Evolutionary conservation across 306 rosid species (phyloP).

Genomic region (Quercus suber): DNA sequence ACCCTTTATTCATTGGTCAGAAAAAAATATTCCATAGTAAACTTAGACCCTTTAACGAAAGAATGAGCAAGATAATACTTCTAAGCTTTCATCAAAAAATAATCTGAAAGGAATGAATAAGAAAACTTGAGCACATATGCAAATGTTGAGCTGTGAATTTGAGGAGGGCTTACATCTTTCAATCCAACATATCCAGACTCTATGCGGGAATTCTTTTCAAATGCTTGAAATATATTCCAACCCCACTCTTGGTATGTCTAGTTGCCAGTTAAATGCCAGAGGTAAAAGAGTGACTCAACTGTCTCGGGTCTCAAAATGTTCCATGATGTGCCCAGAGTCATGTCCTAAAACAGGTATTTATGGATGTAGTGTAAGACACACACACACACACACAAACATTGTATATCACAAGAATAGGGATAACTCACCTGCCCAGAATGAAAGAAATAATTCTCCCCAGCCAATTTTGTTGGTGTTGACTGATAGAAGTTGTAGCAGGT

Average conservation of each 20-base stretch:
- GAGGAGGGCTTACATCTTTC: slow-evolving; percentile 73
- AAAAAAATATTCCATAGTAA: neutral
- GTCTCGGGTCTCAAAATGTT: slow-evolving; percentile 98
- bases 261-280: slow-evolving; percentile 95
- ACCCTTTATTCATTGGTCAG: neutral
- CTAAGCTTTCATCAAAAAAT: neutral
- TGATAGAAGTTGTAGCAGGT: slow-evolving; percentile 98
- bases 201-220: slow-evolving; percentile 88
- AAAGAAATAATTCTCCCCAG: slow-evolving; percentile 96
- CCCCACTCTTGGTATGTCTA: slow-evolving; percentile 99
- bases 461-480: slow-evolving; percentile 92
- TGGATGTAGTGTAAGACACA: slow-evolving; percentile 10
- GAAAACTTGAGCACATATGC: slow-evolving; percentile 23
- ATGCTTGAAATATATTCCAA: slow-evolving; percentile 99
- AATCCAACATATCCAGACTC: slow-evolving; percentile 96
- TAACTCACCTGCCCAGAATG: slow-evolving; percentile 69
- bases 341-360: slow-evolving; percentile 53
- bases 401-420: slow-evolving; percentile 16
- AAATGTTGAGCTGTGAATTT: slow-evolving; percentile 10
- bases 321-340: slow-evolving; percentile 98
- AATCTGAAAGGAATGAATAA: neutral
- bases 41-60: slow-evolving; percentile 1
- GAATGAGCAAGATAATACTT: neutral
- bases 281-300: slow-evolving; percentile 90
- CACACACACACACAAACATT: neutral